Evolutionary conservation across 2,329 filamentous ascomycete species (phyloP).

Genomic region (Taxawa tesnikishii): DNA sequence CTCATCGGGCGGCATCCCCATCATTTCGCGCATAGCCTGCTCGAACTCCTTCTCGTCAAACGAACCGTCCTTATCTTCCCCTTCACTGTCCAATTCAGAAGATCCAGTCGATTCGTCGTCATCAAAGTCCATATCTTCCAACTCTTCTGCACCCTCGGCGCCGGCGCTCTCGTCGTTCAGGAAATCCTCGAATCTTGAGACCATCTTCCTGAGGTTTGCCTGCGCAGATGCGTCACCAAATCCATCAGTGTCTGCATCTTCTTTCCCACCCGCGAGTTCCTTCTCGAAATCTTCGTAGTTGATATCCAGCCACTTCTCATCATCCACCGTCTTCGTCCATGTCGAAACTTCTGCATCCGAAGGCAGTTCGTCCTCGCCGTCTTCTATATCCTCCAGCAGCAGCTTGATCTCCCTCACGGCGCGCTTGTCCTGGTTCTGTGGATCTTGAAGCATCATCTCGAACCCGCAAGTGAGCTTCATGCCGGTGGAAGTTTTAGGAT

Average conservation of each 20-base stretch:
- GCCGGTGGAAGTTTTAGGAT: conserved; percentile 49
- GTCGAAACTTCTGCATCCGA: conserved; percentile 56
- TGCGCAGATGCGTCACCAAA: conserved; percentile 57
- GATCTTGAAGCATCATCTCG: conserved; percentile 67
- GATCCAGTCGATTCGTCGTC: conserved; percentile 33
- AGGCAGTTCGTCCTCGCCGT: conserved; percentile 60
- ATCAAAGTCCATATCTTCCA: conserved; percentile 57
- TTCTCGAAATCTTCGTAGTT: conserved; percentile 79
- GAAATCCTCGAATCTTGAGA: conserved; percentile 78
- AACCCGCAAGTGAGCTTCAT: conserved; percentile 88
- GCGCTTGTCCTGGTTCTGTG: conserved; percentile 55
- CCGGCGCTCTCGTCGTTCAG: conserved; percentile 76
- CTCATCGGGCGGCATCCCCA: conserved; percentile 49
- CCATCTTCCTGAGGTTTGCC: conserved; percentile 76
- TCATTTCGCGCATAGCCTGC: conserved; percentile 84
- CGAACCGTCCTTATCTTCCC: conserved; percentile 62
- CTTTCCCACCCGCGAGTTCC: conserved; percentile 48
- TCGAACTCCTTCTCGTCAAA: conserved; percentile 80
- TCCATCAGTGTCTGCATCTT: conserved; percentile 12
- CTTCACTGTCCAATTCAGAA: conserved; percentile 17
- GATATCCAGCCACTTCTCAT: conserved; percentile 87
- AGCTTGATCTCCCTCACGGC: conserved; percentile 64
- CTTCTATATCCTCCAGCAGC: conserved; percentile 60
- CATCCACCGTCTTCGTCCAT: conserved; percentile 65
- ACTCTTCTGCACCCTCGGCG: conserved; percentile 60